These are phyloP conservation scores for Acorus calamus DNA, from an alignment of 106 monocot species.

Conservation along the genomic window DNA sequence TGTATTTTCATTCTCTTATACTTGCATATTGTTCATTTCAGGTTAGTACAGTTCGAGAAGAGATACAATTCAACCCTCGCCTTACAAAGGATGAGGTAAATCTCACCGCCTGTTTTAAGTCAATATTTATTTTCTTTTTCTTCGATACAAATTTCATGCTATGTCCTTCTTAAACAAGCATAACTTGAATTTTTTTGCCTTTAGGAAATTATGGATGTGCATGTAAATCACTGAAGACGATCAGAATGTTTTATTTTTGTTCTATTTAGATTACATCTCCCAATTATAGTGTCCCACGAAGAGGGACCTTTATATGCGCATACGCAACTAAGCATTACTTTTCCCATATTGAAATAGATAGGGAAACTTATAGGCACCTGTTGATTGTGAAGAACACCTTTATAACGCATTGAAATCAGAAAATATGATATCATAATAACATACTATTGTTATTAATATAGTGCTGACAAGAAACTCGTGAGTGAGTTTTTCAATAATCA, in stretches of 20 bases:
- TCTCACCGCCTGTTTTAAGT: neutral
- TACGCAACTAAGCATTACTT: too few species aligned
- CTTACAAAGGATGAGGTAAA: slow-evolving; percentile 84
- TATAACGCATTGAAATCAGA: too few species aligned
- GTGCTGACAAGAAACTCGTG: too few species aligned
- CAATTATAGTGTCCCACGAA: too few species aligned
- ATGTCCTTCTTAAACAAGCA: neutral
- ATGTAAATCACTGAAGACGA: neutral
- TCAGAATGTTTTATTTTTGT: neutral
- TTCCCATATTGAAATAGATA: too few species aligned
- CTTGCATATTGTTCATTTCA: slow-evolving; percentile 7
- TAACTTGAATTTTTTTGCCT: neutral
- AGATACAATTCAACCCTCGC: slow-evolving; percentile 70
- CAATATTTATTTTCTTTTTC: neutral
- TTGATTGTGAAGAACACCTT: too few species aligned
- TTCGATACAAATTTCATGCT: neutral
- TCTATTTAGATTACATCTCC: neutral
- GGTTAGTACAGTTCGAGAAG: slow-evolving; percentile 87
- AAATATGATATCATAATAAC: too few species aligned
- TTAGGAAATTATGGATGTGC: neutral
- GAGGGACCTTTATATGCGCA: too few species aligned
- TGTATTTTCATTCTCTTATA: neutral
- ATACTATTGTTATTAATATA: too few species aligned
- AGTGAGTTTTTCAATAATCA: too few species aligned
- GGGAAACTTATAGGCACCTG: too few species aligned